Evolutionary conservation across 2,329 filamentous ascomycete species (phyloP), one percentile per base, ranked within the genome.

Genomic region (Trichoderma hamatum): DNA sequence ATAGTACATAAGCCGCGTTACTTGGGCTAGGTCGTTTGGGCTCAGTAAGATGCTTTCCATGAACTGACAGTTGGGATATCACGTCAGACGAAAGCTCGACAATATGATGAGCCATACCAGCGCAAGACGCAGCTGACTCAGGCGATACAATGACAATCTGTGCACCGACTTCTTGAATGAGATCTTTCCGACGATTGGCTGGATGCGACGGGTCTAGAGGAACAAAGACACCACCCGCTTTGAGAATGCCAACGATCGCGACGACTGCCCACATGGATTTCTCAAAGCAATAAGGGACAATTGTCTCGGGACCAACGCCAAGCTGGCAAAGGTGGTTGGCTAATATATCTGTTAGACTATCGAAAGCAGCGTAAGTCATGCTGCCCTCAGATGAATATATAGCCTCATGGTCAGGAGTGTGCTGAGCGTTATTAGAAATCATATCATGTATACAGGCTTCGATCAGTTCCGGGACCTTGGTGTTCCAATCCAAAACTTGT

Each of bases 191-290:
- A 4, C 62, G 68, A 6, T 28, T 52, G 5, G 10, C 3, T 3
- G 72, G 72, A 28, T 70, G 65, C 11, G 69, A 62, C 1, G 71
- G 66, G 56, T 78, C 77, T 14, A 79, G 70, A 65, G 73, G 56
- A 14, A 77, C 72, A 64, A 70, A 72, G 71, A 30, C 74, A 24
- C 72, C 75, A 4, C 76, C 77, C 9, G 74, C 71, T 55, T 76
- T 75, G 32, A 77, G 67, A 32, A 77, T 69, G 24, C 65, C 75
- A 16, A 77, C 49, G 56, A 75, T 73, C 0, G 72, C 72, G 1
- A 76, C 68, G 4, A 72, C 28, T n/a, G 72, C 69, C 71, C 69
- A 72, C 32, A 60, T 46, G 19, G 67, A 74, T 71, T 75, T 71
- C 28, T 71, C 70, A 13, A 70, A 70, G 55, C 59, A 71, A 19